Evolutionary conservation across 257 asterid species (phyloP), one percentile per base, ranked within the genome.

Genomic region (Ocimum tenuiflorum): DNA sequence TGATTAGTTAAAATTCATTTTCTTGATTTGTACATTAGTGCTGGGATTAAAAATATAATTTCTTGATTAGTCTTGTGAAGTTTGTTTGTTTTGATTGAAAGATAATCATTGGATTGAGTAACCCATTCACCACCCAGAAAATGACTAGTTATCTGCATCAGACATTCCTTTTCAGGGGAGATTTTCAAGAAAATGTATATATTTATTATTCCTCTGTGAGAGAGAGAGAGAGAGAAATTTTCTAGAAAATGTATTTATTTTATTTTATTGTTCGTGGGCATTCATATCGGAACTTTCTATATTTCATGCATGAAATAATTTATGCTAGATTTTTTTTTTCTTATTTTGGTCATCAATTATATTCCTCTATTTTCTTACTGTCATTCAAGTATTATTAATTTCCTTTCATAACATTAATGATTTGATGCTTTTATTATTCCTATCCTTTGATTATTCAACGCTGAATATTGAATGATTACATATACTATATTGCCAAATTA

Each of bases 1-100:
- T 51, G 31, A 1, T 51, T 11, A 20, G 36, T 53, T 51, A 4
- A 1, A 4, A 27, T 27, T 1, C 31, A 1, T 27, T 1, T 27
- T 27, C 31, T 27, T 27, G 31, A 27, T 27, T n/a, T n/a, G n/a
- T n/a, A n/a, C n/a, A n/a, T n/a, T n/a, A n/a, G n/a, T n/a, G n/a
- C n/a, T n/a, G n/a, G n/a, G n/a, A n/a, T n/a, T n/a, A 4, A 27
- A 27, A 27, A 27, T 1, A 27, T 27, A 27, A 27, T 27, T 27
- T 27, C 31, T 27, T 27, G 31, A 27, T 4, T 14, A 24, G 46
- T 48, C 58, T 39, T 57, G 72, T 65, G 72, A 73, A 8, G 15
- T 42, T 50, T 20, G 15, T 72, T 72, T 72, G 77, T 57, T 58
- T 38, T 18, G 18, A 58, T 48, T 39, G 55, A 29, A 64, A 47